A percentile compares a stretch with the other conserved stretches of the same genome.
Conservation (phyloP, 257 asterid species). For the Salvia hispanica region DNA sequence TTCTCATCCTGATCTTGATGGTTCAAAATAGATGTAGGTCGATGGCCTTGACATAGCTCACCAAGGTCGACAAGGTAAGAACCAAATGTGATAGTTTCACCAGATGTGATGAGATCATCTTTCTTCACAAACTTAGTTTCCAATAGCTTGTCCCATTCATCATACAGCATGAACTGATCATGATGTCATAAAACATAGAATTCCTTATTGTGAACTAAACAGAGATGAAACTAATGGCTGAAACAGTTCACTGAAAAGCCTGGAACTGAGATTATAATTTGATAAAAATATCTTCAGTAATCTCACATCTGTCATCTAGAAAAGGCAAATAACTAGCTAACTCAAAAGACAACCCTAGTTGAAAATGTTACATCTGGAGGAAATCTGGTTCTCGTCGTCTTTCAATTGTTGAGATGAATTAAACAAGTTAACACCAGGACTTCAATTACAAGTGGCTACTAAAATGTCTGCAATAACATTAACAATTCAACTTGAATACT, state of each 20-base stretch:
- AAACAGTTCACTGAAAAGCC: slow-evolving; percentile 11
- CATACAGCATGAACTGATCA: slow-evolving; percentile 68
- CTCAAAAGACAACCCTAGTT: slow-evolving; percentile 4
- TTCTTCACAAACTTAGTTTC: slow-evolving; percentile 72
- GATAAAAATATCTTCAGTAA: slow-evolving; percentile 16
- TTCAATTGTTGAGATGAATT: slow-evolving; percentile 6
- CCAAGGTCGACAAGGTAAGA: slow-evolving; percentile 81
- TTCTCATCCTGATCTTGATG: slow-evolving; percentile 39
- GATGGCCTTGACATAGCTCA: slow-evolving; percentile 54
- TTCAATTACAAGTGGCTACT: slow-evolving; percentile 5
- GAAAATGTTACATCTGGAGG: slow-evolving; percentile 7
- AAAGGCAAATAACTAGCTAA: not conserved
- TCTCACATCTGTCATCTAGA: not conserved
- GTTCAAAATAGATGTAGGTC: slow-evolving; percentile 37
- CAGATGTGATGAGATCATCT: slow-evolving; percentile 60
- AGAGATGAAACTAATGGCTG: slow-evolving; percentile 15
- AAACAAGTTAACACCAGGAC: slow-evolving; percentile 1
- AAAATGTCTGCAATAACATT: not conserved
- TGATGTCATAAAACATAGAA: slow-evolving; percentile 14
- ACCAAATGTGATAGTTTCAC: slow-evolving; percentile 63
- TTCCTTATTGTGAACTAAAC: slow-evolving; percentile 1
- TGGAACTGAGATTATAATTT: slow-evolving; percentile 11
- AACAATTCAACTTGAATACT: not conserved
- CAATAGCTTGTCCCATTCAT: slow-evolving; percentile 70
- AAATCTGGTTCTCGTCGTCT: slow-evolving; percentile 8